Evolutionary conservation across 176 grass and related monocot species (phyloP).

Genomic region (Bothriochloa decipiens): DNA sequence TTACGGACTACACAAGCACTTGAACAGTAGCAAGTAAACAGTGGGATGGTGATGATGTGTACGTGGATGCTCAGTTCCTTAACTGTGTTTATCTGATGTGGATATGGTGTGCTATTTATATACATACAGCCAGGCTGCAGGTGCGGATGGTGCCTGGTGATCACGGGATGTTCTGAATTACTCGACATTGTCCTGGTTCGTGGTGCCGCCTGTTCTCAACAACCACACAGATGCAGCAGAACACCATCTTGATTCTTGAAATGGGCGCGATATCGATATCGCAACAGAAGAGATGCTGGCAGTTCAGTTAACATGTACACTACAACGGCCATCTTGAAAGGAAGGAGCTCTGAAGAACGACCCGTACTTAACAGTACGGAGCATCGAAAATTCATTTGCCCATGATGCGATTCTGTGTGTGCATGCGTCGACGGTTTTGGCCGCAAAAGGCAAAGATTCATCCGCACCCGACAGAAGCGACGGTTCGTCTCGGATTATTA

Average conservation of each 20-base stretch:
- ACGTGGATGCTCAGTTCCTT: background rate
- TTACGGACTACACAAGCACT: background rate
- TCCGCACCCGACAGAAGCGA: background rate
- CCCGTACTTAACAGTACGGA: constrained; percentile 10
- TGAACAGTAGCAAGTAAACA: background rate
- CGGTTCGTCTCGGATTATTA: background rate
- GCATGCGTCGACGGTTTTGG: background rate
- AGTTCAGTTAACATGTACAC: background rate
- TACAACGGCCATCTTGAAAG: background rate
- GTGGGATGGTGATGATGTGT: no score
- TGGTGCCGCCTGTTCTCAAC: background rate
- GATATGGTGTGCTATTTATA: background rate
- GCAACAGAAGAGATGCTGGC: background rate
- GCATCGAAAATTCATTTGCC: background rate
- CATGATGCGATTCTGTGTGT: background rate
- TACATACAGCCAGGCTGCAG: background rate
- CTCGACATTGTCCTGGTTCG: background rate
- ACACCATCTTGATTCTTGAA: background rate
- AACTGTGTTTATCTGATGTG: background rate
- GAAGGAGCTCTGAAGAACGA: background rate
- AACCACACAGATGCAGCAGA: background rate
- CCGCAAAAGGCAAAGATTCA: background rate
- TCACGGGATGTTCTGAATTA: background rate
- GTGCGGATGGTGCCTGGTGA: background rate
- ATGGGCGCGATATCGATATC: background rate